These are phyloP conservation scores for Endoconidiophora polonica DNA, from an alignment of 2,329 filamentous ascomycete genomes.

Conservation along the genomic window DNA sequence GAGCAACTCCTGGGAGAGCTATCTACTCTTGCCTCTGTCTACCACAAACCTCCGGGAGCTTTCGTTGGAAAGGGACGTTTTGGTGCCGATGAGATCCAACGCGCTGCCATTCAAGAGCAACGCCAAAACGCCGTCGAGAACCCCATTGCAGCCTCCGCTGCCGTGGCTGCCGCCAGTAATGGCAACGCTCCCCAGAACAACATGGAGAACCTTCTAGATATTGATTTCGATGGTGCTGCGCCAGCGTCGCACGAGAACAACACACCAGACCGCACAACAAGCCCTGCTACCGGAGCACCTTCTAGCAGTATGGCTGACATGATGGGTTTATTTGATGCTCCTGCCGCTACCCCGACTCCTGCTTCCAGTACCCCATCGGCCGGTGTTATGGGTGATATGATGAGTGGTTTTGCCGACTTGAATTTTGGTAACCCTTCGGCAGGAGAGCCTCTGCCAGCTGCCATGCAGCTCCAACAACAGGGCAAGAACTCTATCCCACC, in stretches of 20 bases:
- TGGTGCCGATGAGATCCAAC: conserved; percentile 85
- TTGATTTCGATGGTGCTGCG: conserved; percentile 85
- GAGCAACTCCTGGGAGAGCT: conserved; percentile 84
- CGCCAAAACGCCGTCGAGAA: conserved; percentile 84
- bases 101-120: conserved; percentile 91
- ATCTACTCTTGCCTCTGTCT: conserved; percentile 89
- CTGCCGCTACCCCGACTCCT: conserved; percentile 25
- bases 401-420: conserved; percentile 75
- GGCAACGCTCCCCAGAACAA: conserved; percentile 49
- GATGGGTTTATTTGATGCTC: conserved; percentile 55
- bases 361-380: conserved; percentile 24
- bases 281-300: conserved; percentile 32
- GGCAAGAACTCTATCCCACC: conserved; percentile 16
- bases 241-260: conserved; percentile 68
- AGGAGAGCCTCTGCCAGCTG: conserved; percentile 47
- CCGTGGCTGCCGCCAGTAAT: conserved; percentile 46
- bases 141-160: conserved; percentile 69
- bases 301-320: conserved; percentile 42
- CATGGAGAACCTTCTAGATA: conserved; percentile 86
- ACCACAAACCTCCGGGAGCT: conserved; percentile 96
- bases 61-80: conserved; percentile 92
- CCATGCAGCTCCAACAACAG: conserved; percentile 34
- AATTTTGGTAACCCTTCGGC: conserved; percentile 44
- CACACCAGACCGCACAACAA: conserved; percentile 53
- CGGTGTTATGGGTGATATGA: conserved; percentile 62